Evolutionary conservation across 257 asterid genomes (phyloP).

Genomic region (Lycium barbarum): DNA sequence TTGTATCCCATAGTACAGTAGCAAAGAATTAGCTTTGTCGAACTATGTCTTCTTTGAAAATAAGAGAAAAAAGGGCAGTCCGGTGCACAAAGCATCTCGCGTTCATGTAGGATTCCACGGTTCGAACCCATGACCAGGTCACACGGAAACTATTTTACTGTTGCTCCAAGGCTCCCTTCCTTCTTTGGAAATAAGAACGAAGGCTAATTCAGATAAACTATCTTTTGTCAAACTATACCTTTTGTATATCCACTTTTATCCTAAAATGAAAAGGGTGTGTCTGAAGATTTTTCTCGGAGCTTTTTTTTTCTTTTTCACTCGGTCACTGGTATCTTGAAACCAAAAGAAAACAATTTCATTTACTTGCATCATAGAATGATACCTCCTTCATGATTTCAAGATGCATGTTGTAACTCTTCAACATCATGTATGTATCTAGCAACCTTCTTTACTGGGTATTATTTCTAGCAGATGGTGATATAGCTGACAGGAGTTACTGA

Average conservation of each 20-base stretch:
- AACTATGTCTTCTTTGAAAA: background rate
- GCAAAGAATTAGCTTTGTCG: background rate
- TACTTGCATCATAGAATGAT: conserved; percentile 11
- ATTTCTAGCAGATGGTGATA: background rate
- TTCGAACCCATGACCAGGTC: background rate
- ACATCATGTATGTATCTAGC: background rate
- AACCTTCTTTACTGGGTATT: conserved; percentile 13
- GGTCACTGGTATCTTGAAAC: background rate
- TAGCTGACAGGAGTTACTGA: background rate
- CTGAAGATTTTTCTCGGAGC: background rate
- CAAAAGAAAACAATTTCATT: background rate
- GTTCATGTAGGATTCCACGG: background rate
- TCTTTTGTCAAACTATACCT: background rate
- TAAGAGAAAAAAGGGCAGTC: background rate
- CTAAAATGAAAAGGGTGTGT: background rate
- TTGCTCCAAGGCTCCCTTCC: background rate
- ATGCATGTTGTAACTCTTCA: conserved; percentile 21
- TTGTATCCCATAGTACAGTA: background rate
- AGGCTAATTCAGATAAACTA: background rate
- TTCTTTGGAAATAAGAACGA: conserved; percentile 9
- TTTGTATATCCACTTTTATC: conserved; percentile 8
- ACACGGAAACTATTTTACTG: background rate
- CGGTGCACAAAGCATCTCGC: background rate
- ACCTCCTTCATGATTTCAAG: conserved; percentile 8
- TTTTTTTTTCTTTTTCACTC: background rate